phyloP scores from a whole-genome alignment of 371 early-diverging fungal species.

The Mucor ambiguus region DNA sequence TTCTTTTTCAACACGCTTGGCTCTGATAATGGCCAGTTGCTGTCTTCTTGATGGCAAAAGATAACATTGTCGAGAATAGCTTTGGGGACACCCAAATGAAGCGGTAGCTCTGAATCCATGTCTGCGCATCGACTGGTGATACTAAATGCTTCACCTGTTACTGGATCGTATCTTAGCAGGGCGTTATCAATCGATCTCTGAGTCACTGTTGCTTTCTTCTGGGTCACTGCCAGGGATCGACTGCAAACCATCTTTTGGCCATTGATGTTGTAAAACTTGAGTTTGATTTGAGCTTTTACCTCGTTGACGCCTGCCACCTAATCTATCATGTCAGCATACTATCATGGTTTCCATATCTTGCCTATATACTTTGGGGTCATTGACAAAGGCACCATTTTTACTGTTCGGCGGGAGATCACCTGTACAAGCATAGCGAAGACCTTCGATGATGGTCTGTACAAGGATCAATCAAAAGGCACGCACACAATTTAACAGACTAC shows the following conservation, averaged over 20 bases:
- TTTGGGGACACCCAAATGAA: conserved; percentile 87
- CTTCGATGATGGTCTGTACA: conserved; percentile 94
- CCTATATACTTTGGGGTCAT: conserved; percentile 95
- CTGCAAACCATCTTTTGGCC: conserved; percentile 77
- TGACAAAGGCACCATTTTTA: conserved; percentile 93
- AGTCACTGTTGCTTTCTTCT: conserved; percentile 62
- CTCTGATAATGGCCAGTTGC: conserved; percentile 98
- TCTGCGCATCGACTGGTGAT: conserved; percentile 87
- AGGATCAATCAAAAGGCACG: not conserved
- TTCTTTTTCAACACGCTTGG: conserved; percentile 93
- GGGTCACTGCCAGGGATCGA: conserved; percentile 81
- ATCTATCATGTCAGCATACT: not conserved
- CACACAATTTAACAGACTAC: not conserved
- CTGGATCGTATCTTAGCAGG: conserved; percentile 62
- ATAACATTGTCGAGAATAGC: conserved; percentile 99
- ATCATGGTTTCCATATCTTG: not conserved
- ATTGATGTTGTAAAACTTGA: conserved; percentile 84
- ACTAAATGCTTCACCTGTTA: conserved; percentile 66
- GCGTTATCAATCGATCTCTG: conserved; percentile 91
- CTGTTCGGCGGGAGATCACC: conserved; percentile 96
- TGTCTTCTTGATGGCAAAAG: conserved; percentile 99
- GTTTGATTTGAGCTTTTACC: conserved; percentile 93
- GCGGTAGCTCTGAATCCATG: conserved; percentile 85
- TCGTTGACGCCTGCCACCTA: conserved; percentile 85
- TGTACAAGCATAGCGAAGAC: conserved; percentile 97